phyloP scores from a whole-genome alignment of 495 filamentous ascomycete genomes.

The Penicillium macrosclerotiorum region DNA sequence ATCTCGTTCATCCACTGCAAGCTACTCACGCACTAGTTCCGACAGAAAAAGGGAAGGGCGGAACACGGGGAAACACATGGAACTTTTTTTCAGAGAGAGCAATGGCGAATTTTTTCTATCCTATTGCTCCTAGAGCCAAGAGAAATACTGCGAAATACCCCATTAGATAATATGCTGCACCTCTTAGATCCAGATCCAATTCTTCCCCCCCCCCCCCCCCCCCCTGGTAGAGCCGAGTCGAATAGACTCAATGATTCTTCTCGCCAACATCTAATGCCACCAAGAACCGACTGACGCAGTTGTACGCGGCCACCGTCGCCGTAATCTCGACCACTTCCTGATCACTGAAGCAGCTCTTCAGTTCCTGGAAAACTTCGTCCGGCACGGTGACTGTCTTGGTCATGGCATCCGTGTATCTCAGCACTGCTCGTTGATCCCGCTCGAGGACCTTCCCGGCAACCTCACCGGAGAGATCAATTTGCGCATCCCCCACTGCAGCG shows the following conservation, averaged over 20 bases:
- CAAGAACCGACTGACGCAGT: constrained; percentile 81
- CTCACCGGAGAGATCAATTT: constrained; percentile 16
- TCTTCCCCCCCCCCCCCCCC: no score
- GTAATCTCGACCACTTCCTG: constrained; percentile 76
- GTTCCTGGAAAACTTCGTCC: constrained; percentile 58
- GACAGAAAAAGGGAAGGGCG: no score
- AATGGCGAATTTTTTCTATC: neutral
- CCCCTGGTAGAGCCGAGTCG: no score
- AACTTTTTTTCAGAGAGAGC: no score
- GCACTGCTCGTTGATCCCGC: constrained; percentile 60
- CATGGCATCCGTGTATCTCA: constrained; percentile 75
- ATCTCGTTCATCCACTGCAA: no score
- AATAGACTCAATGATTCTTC: constrained; percentile 36
- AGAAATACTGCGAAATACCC: neutral
- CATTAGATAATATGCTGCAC: neutral
- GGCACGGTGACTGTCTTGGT: constrained; percentile 62
- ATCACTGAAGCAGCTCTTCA: constrained; percentile 60
- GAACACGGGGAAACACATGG: no score
- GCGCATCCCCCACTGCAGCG: constrained; percentile 34
- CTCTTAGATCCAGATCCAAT: neutral
- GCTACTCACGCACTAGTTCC: no score
- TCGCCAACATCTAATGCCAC: constrained; percentile 79
- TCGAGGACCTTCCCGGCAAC: constrained; percentile 37
- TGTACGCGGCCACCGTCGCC: constrained; percentile 78
- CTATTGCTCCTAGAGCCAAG: neutral